A percentile compares a stretch with the other conserved stretches of the same genome.
phyloP scores from a whole-genome alignment of 768 basidiomycete species.

The Trametes elegans region DNA sequence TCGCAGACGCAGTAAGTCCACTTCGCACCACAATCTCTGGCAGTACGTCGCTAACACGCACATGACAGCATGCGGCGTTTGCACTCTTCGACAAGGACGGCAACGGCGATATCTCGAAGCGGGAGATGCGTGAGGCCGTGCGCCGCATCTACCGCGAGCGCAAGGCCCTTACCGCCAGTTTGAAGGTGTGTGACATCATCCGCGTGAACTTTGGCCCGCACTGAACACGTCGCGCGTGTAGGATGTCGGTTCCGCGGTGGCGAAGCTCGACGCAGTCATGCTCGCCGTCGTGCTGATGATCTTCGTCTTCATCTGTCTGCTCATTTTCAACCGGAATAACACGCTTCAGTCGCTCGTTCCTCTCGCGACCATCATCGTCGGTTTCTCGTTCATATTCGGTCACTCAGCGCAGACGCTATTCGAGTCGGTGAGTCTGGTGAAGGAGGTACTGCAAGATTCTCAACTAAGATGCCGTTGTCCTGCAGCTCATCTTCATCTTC shows the following conservation, averaged over 20 bases:
- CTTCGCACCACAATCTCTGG: too few species aligned
- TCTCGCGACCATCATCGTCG: conserved; percentile 75
- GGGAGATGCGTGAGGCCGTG: conserved; percentile 81
- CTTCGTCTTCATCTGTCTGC: conserved; percentile 65
- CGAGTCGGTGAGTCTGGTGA: conserved; percentile 57
- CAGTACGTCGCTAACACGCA: too few species aligned
- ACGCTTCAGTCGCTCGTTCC: conserved; percentile 75
- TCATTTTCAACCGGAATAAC: conserved; percentile 69
- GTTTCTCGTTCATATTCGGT: conserved; percentile 84
- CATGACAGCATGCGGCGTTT: conserved; percentile 71
- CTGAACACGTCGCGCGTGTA: conserved; percentile 23
- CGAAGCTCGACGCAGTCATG: conserved; percentile 76
- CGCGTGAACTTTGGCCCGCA: background rate
- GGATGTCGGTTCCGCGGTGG: conserved; percentile 72
- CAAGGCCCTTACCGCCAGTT: conserved; percentile 63
- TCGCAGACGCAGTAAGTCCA: conserved; percentile 63
- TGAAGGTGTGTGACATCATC: conserved; percentile 49
- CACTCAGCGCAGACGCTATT: conserved; percentile 78
- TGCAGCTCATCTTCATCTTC: conserved; percentile 79
- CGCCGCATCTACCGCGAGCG: conserved; percentile 78
- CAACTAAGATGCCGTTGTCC: too few species aligned
- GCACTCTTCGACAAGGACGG: conserved; percentile 73
- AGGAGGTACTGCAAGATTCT: background rate
- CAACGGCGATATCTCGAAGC: conserved; percentile 78
- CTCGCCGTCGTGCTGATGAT: conserved; percentile 53